These are phyloP conservation scores for Crithidia bombi DNA, from an alignment of 208 protist genomes.

Conservation along the genomic window DNA sequence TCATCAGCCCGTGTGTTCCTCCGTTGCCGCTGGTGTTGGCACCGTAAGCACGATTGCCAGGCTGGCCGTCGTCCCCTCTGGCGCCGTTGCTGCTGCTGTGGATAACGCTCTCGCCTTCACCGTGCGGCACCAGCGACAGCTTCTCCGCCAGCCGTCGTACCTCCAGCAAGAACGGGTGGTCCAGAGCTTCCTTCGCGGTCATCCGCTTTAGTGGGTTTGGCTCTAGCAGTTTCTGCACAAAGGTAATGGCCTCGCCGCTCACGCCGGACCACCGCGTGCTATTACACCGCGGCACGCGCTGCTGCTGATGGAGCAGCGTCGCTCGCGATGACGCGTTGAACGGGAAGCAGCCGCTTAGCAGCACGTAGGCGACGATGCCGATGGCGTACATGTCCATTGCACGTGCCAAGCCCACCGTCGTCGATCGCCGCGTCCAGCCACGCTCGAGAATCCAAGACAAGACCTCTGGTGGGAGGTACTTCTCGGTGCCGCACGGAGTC, in stretches of 20 bases:
- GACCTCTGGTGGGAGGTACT: conserved; percentile 82
- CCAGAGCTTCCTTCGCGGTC: conserved; percentile 55
- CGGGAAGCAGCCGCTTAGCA: conserved; percentile 88
- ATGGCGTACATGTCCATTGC: conserved; percentile 79
- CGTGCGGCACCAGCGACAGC: conserved; percentile 60
- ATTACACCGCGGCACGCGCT: conserved; percentile 67
- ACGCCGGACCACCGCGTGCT: conserved; percentile 64
- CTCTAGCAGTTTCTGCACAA: conserved; percentile 73
- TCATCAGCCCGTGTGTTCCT: neutral
- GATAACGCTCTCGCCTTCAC: conserved; percentile 19
- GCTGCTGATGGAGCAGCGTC: conserved; percentile 69
- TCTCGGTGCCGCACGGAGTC: conserved; percentile 80
- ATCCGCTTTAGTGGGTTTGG: conserved; percentile 61
- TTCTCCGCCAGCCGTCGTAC: conserved; percentile 48
- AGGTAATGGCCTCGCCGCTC: conserved; percentile 57
- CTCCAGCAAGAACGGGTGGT: conserved; percentile 68
- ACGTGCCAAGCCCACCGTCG: conserved; percentile 50
- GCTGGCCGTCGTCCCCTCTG: too few species aligned
- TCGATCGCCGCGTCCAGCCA: conserved; percentile 48
- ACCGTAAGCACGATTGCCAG: too few species aligned
- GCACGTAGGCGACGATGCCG: conserved; percentile 77
- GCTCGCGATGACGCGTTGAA: conserved; percentile 71
- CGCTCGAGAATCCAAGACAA: conserved; percentile 65
- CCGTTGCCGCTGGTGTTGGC: neutral
- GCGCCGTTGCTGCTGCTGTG: neutral